These are phyloP conservation scores for Helicostylum pulchrum DNA, from an alignment of 192 early-diverging fungal species.

Conservation along the genomic window DNA sequence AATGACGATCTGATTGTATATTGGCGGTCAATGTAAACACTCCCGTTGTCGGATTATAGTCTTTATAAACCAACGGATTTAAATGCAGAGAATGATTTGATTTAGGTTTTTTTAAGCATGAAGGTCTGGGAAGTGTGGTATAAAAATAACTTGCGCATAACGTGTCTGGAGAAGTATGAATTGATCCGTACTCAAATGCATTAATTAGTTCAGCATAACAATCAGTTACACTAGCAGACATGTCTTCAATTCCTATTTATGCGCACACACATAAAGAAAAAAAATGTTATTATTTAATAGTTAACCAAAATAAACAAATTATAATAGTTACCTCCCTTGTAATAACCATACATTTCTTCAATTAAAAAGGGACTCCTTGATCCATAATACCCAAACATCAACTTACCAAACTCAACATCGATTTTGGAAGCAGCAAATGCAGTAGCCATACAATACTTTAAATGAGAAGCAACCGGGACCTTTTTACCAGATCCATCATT, in stretches of 20 bases:
- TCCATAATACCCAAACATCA: constrained; percentile 56
- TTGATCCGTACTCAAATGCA: constrained; percentile 42
- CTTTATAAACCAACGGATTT: background rate
- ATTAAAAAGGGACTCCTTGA: constrained; percentile 70
- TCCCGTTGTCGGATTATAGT: constrained; percentile 6
- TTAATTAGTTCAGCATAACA: constrained; percentile 52
- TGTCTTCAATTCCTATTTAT: constrained; percentile 54
- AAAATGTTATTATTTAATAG: constrained; percentile 18
- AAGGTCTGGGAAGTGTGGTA: background rate
- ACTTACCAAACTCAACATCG: constrained; percentile 51
- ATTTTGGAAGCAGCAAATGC: constrained; percentile 60
- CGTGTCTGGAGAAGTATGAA: background rate
- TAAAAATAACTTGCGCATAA: constrained; percentile 27
- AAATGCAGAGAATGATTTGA: no score
- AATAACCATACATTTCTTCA: constrained; percentile 68
- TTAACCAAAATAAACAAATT: background rate
- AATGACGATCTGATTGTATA: background rate
- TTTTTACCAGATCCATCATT: constrained; percentile 18
- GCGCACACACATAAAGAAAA: constrained; percentile 29
- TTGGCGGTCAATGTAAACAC: constrained; percentile 9
- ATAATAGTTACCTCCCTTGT: constrained; percentile 57
- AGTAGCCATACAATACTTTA: constrained; percentile 54
- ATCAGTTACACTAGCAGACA: constrained; percentile 51
- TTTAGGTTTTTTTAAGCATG: no score
- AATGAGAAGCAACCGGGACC: constrained; percentile 36